These are phyloP conservation scores for Amyloporia xantha DNA, from an alignment of 768 basidiomycete species.

Conservation along the genomic window DNA sequence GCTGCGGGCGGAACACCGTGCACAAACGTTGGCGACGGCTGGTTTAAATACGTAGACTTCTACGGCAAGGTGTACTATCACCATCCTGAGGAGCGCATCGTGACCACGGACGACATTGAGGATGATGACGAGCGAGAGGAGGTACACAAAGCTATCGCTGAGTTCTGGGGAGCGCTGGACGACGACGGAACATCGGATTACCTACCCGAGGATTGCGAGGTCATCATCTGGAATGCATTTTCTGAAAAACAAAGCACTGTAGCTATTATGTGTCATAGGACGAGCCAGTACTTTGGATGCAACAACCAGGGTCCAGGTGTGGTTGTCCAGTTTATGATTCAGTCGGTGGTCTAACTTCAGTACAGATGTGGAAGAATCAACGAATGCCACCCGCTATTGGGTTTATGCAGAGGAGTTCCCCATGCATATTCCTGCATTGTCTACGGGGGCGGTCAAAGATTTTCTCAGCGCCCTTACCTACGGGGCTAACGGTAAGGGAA, in stretches of 20 bases:
- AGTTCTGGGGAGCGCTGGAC: background rate
- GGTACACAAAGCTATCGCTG: background rate
- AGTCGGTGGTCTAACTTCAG: too few relatives aligned
- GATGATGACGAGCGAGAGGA: background rate
- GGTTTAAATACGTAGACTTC: background rate
- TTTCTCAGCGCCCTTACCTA: background rate
- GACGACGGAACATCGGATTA: background rate
- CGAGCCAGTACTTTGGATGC: background rate
- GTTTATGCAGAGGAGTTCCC: background rate
- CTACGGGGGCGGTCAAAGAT: background rate
- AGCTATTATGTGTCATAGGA: background rate
- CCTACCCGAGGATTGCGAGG: background rate
- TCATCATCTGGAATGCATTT: background rate
- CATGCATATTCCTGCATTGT: background rate
- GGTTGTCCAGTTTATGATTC: too few relatives aligned
- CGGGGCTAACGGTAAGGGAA: background rate
- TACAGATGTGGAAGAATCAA: background rate
- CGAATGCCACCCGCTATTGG: background rate
- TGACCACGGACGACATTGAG: background rate
- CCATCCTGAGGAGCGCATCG: background rate
- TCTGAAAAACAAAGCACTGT: background rate
- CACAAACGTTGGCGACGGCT: background rate
- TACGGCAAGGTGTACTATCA: background rate
- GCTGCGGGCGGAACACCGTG: background rate
- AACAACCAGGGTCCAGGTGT: background rate